These are phyloP conservation scores for Ploettnerulaceae sp. DNA, from an alignment of 2,329 filamentous ascomycete species.

Conservation along the genomic window DNA sequence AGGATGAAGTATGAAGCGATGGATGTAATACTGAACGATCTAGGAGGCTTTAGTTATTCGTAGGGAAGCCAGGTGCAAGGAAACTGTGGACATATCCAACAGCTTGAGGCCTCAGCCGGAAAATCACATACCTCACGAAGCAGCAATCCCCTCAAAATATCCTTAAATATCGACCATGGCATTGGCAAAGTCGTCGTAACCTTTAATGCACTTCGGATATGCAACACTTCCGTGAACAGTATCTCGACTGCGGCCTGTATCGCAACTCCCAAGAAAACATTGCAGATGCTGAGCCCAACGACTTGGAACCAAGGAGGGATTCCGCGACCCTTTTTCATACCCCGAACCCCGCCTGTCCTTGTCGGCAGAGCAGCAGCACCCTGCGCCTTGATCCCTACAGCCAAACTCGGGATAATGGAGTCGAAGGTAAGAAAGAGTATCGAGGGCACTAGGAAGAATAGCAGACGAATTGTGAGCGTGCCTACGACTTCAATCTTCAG, in stretches of 20 bases:
- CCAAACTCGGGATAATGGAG: slow-evolving; percentile 60
- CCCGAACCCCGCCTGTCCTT: slow-evolving; percentile 34
- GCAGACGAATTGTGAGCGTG: slow-evolving; percentile 58
- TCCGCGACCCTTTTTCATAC: slow-evolving; percentile 35
- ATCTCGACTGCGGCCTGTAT: slow-evolving; percentile 53
- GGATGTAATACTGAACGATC: slow-evolving; percentile 66
- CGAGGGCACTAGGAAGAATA: slow-evolving; percentile 71
- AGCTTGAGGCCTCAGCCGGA: not conserved
- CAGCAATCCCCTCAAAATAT: slow-evolving; percentile 48
- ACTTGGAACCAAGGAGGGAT: slow-evolving; percentile 43
- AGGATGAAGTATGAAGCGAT: slow-evolving; percentile 65
- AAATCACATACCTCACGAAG: slow-evolving; percentile 48
- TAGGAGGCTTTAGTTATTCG: slow-evolving; percentile 32
- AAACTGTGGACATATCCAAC: not conserved
- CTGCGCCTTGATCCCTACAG: slow-evolving; percentile 64
- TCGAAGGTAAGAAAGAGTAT: slow-evolving; percentile 71
- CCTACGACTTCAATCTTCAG: slow-evolving; percentile 71
- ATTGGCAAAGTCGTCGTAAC: slow-evolving; percentile 56
- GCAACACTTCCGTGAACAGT: slow-evolving; percentile 47
- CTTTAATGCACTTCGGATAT: slow-evolving; percentile 49
- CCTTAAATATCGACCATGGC: slow-evolving; percentile 55
- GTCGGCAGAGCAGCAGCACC: slow-evolving; percentile 48
- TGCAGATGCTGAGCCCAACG: slow-evolving; percentile 48
- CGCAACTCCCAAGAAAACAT: slow-evolving; percentile 48
- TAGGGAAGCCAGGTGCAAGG: not conserved